Base-by-base conservation (phyloP, 176 grass and related monocot genomes). In the Sorghum bicolor region DNA sequence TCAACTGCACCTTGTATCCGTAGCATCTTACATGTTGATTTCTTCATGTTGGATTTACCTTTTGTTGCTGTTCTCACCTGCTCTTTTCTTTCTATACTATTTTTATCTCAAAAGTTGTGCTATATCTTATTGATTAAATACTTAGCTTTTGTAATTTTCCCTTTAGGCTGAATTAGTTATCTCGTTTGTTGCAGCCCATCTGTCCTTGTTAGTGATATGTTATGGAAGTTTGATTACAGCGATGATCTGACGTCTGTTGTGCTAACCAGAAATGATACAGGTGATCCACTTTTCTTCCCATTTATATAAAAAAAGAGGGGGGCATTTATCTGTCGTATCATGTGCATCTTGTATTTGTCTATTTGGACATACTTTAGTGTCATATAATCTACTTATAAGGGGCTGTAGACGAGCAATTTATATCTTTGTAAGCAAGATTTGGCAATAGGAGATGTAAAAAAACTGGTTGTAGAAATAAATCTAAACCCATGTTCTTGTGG, bases 121-220 rank as follows among this genome's bases (percentile, higher is more conserved):
- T 30, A 16, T 37, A 14, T 40, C 14, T 64, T 40, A 37, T 41
- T 57, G 43, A 50, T 78, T 19, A 70, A 32, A 65, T 55, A 5
- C 11, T 43, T 6, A 67, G 60, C 15, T 7, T 44, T 13, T 72
- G 14, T 81, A 77, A 77, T 45, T 78, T 19, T 43, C 15, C 14
- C 66, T 30, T 52, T 67, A 36, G 45, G 64, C 83, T 88, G 38
- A 90, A 82, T 41, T 85, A 55, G 24, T 26, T 83, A 67, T 75
- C 67, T 70, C 32, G 4, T 91, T 70, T 58, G 11, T 64, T 89
- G 83, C 96, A 98, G 96, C 73, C 93, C 93, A 41, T 84, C 93
- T 45, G 90, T 99, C 63, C 93, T 99, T 45, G 83, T 99, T 24
- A 90, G 96, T 55, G 96, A 99, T 85, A 90, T 99, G 55, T 79